phyloP scores from a whole-genome alignment of 1,284 basidiomycete genomes.

The Rhodotorula sp. region DNA sequence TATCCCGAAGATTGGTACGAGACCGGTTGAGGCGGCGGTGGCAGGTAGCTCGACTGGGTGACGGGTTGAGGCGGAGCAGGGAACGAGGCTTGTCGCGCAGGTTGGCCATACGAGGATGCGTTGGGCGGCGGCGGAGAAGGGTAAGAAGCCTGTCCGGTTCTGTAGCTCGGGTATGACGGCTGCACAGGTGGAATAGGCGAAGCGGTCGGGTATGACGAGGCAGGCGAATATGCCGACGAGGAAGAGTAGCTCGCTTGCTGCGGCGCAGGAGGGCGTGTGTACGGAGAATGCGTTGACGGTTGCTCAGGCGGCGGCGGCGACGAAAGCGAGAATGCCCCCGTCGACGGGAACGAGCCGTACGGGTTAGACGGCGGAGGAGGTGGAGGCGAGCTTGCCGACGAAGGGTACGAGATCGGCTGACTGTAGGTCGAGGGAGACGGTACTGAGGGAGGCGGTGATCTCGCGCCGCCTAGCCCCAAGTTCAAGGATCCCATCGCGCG shows the following conservation, averaged over 20 bases:
- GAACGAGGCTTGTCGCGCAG: conserved; percentile 4
- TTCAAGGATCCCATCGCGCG: conserved; percentile 46
- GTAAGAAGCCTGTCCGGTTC: conserved; percentile 21
- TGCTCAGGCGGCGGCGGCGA: conserved; percentile 8
- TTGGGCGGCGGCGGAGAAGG: conserved; percentile 45
- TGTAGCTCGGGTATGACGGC: not conserved
- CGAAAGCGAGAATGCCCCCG: conserved; percentile 19
- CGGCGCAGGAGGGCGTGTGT: too few species aligned
- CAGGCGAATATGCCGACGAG: not conserved
- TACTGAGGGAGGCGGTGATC: conserved; percentile 5
- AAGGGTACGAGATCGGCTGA: conserved; percentile 23
- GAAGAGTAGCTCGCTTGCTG: too few species aligned
- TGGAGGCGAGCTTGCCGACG: conserved; percentile 3
- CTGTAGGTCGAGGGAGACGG: conserved; percentile 20
- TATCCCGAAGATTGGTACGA: conserved; percentile 27
- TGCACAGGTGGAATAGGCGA: conserved; percentile 47
- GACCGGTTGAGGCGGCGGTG: conserved; percentile 33
- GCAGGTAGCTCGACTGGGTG: conserved; percentile 40
- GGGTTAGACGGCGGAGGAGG: conserved; percentile 9
- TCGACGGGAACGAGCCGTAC: conserved; percentile 20
- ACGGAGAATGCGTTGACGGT: not conserved
- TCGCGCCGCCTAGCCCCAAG: conserved; percentile 29
- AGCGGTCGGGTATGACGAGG: conserved; percentile 42
- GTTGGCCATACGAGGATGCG: conserved; percentile 53
- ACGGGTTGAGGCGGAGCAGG: conserved; percentile 17